Evolutionary conservation across 2,329 filamentous ascomycete genomes (phyloP), one percentile per base, ranked within the genome.

Genomic region (Lasiodiplodia sp.): DNA sequence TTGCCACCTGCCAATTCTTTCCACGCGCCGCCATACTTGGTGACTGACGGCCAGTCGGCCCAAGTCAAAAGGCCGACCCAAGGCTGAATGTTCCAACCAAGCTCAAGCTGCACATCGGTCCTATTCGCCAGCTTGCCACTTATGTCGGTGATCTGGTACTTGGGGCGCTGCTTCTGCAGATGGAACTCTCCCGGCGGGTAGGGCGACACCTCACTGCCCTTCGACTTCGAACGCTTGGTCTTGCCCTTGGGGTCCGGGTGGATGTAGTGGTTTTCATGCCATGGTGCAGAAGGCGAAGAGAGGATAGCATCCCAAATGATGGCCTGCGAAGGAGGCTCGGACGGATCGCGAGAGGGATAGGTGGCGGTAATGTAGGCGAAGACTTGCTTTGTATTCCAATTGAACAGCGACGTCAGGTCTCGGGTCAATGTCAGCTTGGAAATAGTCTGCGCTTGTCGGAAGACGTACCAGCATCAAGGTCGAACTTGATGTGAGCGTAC

Each of bases 311-410:
- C 95, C 96, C 95, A 98, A 82, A 99, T 95, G 71, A 97, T 91
- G 74, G 92, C 92, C 81, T 94, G 83, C 44, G 83, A 84, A 62
- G 78, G 71, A 12, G 83, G 82, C 71, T 81, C 75, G 49, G 71
- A 71, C 69, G 79, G 68, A 58, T 80, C 79, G 58, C 81, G 81
- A 47, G 84, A 83, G 47, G 85, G 84, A 78, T 91, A 91, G 68
- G 85, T 90, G 67, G 95, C 95, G 67, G 93, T 95, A 69, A 99
- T 90, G 84, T 97, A 99, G 79, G 97, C 90, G 83, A 98, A 99
- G 76, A 99, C 84, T 83, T 98, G 93, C 82, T 99, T 99, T 23
- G 96, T 99, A 86, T 99, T 99, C 96, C 95, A 99, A 77, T 92
- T 97, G 87, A 98, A 98, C 74, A 99, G 92, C 53, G 91, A 91